Conservation (phyloP, 257 asterid species). For the Primulina huaijiensis region DNA sequence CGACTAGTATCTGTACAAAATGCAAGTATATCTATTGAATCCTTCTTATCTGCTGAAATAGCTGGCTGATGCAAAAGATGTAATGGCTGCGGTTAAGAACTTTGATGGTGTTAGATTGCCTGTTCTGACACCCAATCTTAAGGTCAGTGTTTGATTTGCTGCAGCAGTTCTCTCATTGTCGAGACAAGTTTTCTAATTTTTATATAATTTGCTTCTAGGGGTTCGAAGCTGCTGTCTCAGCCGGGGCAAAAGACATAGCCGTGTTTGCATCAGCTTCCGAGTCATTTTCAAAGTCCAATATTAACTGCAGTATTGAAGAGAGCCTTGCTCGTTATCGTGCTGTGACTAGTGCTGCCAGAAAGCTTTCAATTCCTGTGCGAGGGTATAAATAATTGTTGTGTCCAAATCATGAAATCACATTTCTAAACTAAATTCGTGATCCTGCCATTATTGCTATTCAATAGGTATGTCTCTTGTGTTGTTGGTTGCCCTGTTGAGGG, state of each 20-base stretch:
- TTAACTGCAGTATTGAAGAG: slow-evolving; percentile 88
- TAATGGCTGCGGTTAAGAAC: slow-evolving; percentile 70
- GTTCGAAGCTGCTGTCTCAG: slow-evolving; percentile 86
- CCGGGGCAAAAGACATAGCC: slow-evolving; percentile 93
- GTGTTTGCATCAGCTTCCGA: slow-evolving; percentile 84
- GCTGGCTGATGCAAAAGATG: slow-evolving; percentile 94
- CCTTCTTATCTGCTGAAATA: slow-evolving; percentile 29
- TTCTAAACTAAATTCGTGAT: neutral
- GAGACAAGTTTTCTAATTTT: slow-evolving; percentile 17
- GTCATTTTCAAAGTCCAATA: slow-evolving; percentile 85
- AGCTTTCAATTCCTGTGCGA: slow-evolving; percentile 79
- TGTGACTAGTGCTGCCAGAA: slow-evolving; percentile 44
- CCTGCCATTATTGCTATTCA: slow-evolving; percentile 6
- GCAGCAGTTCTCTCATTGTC: neutral
- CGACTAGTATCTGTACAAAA: neutral
- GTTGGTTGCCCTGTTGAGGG: slow-evolving; percentile 94
- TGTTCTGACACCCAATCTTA: slow-evolving; percentile 83
- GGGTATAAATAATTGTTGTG: slow-evolving; percentile 49
- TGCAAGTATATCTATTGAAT: slow-evolving; percentile 16
- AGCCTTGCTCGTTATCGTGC: slow-evolving; percentile 55
- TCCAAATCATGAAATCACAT: neutral
- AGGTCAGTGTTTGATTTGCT: slow-evolving; percentile 37
- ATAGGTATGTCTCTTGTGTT: slow-evolving; percentile 83
- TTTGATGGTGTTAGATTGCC: slow-evolving; percentile 76
- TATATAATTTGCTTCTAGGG: slow-evolving; percentile 44